Conservation (phyloP, 495 filamentous ascomycete species). For the Aspergillus affinis region DNA sequence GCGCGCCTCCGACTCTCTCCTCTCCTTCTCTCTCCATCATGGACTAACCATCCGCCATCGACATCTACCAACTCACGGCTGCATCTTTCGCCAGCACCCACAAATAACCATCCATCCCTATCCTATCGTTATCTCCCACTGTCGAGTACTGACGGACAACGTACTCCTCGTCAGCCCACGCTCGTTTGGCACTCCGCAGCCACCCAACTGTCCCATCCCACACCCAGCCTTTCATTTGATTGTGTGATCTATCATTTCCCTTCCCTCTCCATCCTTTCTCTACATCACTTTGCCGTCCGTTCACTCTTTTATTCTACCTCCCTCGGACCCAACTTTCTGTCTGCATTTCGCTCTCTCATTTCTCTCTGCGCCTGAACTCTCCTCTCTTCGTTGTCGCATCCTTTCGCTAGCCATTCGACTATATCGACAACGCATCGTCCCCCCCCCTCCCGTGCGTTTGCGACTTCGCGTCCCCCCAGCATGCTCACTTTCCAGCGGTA, state of each 20-base stretch:
- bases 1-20: not conserved
- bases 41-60: no score
- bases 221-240: not conserved
- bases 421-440: slow-evolving; percentile 4
- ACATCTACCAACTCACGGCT: not conserved
- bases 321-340: not conserved
- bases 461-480: slow-evolving; percentile 29
- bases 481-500: slow-evolving; percentile 28
- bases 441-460: slow-evolving; percentile 4
- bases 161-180: not conserved
- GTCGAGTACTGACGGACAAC: no score
- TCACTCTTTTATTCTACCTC: slow-evolving; percentile 9
- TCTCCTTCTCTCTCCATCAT: not conserved
- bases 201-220: not conserved
- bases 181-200: not conserved
- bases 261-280: not conserved
- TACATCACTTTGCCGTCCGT: not conserved
- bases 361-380: slow-evolving; percentile 6
- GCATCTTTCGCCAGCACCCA: not conserved
- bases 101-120: no score
- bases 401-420: not conserved
- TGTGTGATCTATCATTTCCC: slow-evolving; percentile 9
- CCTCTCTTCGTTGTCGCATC: not conserved
- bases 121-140: no score
- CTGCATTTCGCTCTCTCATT: not conserved